phyloP scores from a whole-genome alignment of 2,329 filamentous ascomycete species.

The Didymosphaeria variabile region DNA sequence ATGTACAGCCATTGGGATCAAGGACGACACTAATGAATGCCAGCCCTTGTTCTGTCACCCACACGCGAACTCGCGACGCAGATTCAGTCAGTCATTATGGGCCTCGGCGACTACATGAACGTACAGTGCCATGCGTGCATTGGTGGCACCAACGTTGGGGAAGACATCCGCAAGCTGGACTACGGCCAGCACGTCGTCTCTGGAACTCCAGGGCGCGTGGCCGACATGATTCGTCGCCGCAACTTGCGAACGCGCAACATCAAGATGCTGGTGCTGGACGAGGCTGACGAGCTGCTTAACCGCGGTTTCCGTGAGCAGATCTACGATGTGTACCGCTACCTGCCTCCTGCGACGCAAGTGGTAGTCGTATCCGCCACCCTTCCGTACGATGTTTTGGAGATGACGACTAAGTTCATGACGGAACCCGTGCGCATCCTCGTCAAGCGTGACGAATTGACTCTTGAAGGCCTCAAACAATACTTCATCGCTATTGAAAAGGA shows the following conservation, averaged over 20 bases:
- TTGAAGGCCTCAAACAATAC: slow-evolving; percentile 98
- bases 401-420: slow-evolving; percentile 99
- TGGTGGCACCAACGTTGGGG: slow-evolving; percentile 95
- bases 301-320: slow-evolving; percentile 98
- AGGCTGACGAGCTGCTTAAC: slow-evolving; percentile 83
- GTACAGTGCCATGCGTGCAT: slow-evolving; percentile 99
- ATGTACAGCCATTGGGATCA: slow-evolving; percentile 20
- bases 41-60: slow-evolving; percentile 89
- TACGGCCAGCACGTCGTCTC: slow-evolving; percentile 98
- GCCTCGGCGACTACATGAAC: slow-evolving; percentile 99
- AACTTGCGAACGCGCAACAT: slow-evolving; percentile 77
- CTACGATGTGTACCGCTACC: slow-evolving; percentile 97
- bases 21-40: slow-evolving; percentile 34
- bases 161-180: slow-evolving; percentile 97
- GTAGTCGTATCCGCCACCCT: slow-evolving; percentile 96
- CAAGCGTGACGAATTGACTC: slow-evolving; percentile 97
- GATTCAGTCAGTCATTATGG: slow-evolving; percentile 98
- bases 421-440: slow-evolving; percentile 95
- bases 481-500: slow-evolving; percentile 99
- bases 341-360: slow-evolving; percentile 97
- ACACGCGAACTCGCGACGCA: slow-evolving; percentile 97
- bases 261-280: slow-evolving; percentile 81
- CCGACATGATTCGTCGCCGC: slow-evolving; percentile 81
- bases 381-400: slow-evolving; percentile 96
- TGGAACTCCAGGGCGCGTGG: slow-evolving; percentile 94